Conservation (phyloP, 176 grass and related monocot genomes). For the Juncus inflexus region DNA sequence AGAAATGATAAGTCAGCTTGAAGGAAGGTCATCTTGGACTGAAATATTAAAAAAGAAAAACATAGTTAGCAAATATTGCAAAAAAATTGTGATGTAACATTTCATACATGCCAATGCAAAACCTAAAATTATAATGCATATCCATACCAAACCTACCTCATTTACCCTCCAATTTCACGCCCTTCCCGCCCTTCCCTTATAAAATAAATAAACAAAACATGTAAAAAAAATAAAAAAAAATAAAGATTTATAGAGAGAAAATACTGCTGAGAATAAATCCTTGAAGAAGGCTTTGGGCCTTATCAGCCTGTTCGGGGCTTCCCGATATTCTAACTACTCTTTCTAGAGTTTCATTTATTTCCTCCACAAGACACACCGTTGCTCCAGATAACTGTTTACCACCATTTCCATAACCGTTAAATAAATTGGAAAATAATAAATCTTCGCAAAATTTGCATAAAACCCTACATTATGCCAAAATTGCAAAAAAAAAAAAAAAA, state of each 20-base stretch:
- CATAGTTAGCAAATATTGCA: conserved; percentile 1
- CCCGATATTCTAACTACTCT: conserved; percentile 91
- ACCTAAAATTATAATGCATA: conserved; percentile 10
- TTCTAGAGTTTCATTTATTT: conserved; percentile 44
- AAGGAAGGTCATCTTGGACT: conserved; percentile 75
- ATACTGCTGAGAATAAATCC: conserved; percentile 98
- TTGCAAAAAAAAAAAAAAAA: background rate
- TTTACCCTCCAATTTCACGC: too few species aligned
- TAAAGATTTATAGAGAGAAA: conserved; percentile 22
- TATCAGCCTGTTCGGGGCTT: conserved; percentile 81
- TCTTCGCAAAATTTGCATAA: background rate
- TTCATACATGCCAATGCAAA: background rate
- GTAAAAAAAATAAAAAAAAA: conserved; percentile 1
- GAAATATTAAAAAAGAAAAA: conserved; percentile 19
- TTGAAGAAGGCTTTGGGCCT: conserved; percentile 83
- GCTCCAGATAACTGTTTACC: conserved; percentile 84
- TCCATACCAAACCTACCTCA: too few species aligned
- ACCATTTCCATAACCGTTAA: background rate
- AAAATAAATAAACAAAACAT: background rate
- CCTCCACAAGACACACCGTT: conserved; percentile 63
- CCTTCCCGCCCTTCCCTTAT: background rate
- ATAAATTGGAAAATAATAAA: conserved; percentile 15
- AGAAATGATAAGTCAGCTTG: conserved; percentile 25
- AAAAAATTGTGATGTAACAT: background rate
- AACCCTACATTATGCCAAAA: background rate